These are phyloP conservation scores for Fusarium odoratissimum DNA, from an alignment of 2,329 filamentous ascomycete species.

Conservation along the genomic window DNA sequence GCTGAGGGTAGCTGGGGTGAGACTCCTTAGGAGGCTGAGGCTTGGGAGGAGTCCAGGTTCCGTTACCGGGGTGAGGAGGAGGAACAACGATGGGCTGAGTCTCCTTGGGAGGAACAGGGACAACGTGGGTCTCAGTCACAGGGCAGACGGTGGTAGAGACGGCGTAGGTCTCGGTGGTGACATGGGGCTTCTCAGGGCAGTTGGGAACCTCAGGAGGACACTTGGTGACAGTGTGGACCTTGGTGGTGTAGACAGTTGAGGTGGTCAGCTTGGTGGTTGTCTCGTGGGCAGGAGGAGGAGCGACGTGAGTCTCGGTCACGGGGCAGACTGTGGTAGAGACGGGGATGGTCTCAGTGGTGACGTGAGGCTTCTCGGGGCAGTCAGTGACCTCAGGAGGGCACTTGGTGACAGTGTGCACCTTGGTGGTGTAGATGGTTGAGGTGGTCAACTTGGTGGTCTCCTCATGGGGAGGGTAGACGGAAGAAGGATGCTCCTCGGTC, in stretches of 20 bases:
- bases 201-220: conserved; percentile 28
- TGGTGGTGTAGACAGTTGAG: conserved; percentile 38
- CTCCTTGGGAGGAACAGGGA: conserved; percentile 6
- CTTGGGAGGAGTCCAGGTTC: conserved; percentile 25
- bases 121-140: conserved; percentile 21
- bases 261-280: conserved; percentile 25
- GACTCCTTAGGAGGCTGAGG: conserved; percentile 25
- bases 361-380: conserved; percentile 20
- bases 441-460: conserved; percentile 25
- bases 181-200: conserved; percentile 30
- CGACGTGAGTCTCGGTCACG: conserved; percentile 14
- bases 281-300: conserved; percentile 1
- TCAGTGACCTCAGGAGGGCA: conserved; percentile 19
- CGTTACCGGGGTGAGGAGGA: conserved; percentile 23
- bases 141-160: conserved; percentile 39
- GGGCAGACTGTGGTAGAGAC: conserved; percentile 31
- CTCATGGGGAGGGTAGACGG: neutral
- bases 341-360: conserved; percentile 27
- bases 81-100: conserved; percentile 5
- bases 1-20: conserved; percentile 1
- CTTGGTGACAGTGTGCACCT: conserved; percentile 24
- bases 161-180: conserved; percentile 31
- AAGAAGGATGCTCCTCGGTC: neutral
- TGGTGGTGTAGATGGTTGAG: conserved; percentile 34
- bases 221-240: conserved; percentile 32